A percentile compares a stretch with the other conserved stretches of the same genome.
Conservation (phyloP, 257 asterid genomes). For the Haberlea rhodopensis region DNA sequence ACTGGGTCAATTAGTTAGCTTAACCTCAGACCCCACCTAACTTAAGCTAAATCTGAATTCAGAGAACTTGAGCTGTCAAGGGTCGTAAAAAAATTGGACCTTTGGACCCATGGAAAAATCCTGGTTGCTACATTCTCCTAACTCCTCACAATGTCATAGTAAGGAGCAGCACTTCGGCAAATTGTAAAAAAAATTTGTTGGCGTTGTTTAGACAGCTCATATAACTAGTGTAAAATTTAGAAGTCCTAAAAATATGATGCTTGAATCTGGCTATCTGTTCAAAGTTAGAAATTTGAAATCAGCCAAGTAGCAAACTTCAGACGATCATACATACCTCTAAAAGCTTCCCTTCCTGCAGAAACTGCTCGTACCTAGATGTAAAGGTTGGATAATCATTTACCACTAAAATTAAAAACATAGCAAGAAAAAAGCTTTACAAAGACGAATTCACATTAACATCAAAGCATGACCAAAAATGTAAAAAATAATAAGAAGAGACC, state of each 20-base stretch:
- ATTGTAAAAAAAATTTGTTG: neutral
- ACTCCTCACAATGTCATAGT: constrained; percentile 17
- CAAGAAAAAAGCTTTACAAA: constrained; percentile 15
- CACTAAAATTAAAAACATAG: constrained; percentile 2
- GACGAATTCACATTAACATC: neutral
- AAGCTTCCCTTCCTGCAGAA: constrained; percentile 80
- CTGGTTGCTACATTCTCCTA: neutral
- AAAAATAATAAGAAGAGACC: neutral
- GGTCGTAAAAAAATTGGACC: neutral
- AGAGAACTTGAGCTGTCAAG: constrained; percentile 4
- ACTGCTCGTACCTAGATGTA: constrained; percentile 67
- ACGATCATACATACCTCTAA: constrained; percentile 65
- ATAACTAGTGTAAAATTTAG: neutral
- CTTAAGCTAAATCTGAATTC: neutral
- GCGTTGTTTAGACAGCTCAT: constrained; percentile 1
- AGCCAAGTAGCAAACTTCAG: constrained; percentile 11
- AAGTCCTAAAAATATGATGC: neutral
- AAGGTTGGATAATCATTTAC: constrained; percentile 1
- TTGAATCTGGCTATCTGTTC: constrained; percentile 16
- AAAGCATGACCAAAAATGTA: neutral
- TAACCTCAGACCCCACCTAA: constrained; percentile 7
- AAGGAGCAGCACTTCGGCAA: neutral
- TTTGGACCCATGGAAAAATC: constrained; percentile 2
- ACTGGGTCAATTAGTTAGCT: constrained; percentile 6
- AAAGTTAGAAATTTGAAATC: neutral